Evolutionary conservation across 2,329 filamentous ascomycete species (phyloP).

Genomic region (Camillea tinctor): DNA sequence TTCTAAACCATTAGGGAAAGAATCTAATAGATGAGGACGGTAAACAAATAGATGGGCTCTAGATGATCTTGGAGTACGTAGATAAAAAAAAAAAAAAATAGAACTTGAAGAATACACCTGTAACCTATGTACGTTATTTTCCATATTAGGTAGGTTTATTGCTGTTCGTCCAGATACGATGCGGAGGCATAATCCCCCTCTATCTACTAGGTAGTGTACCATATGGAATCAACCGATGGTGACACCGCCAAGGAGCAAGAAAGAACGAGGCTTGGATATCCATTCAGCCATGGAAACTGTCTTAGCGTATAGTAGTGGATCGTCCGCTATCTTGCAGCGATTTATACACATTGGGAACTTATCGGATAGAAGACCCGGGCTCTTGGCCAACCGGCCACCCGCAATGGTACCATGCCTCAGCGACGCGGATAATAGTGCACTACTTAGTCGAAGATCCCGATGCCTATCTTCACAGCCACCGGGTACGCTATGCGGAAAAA

Average conservation of each 20-base stretch:
- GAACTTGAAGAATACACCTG: too few species aligned
- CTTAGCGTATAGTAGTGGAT: neutral
- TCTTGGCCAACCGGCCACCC: neutral
- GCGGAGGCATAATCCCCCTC: too few species aligned
- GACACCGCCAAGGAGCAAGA: neutral
- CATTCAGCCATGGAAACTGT: neutral
- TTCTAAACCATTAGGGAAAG: too few species aligned
- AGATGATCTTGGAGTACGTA: too few species aligned
- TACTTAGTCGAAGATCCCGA: neutral
- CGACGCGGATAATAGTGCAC: neutral
- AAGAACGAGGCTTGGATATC: neutral
- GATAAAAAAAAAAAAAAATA: too few species aligned
- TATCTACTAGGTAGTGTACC: too few species aligned
- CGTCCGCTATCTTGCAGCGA: neutral
- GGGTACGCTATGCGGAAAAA: neutral
- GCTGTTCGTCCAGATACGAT: too few species aligned
- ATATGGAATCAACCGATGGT: neutral
- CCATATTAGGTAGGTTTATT: too few species aligned
- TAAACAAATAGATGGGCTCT: too few species aligned
- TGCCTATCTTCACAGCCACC: neutral
- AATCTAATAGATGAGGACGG: too few species aligned
- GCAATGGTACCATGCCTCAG: neutral
- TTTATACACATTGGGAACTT: neutral
- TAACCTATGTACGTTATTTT: too few species aligned
- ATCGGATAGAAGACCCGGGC: neutral